Evolutionary conservation across 2,329 filamentous ascomycete species (phyloP).

Genomic region (Neospermospora avenae): DNA sequence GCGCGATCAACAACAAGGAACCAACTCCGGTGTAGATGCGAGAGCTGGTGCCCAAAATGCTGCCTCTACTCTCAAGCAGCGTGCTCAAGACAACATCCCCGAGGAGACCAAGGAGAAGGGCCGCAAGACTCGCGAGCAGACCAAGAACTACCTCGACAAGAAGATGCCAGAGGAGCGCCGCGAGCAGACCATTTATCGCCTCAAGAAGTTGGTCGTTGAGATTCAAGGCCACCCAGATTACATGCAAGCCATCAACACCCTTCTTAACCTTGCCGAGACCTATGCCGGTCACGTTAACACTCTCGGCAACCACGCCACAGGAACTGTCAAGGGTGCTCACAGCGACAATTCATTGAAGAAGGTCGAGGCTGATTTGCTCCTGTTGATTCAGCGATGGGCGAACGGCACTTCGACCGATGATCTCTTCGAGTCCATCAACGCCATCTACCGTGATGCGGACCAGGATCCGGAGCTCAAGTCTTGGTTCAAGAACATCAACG

Average conservation of each 20-base stretch:
- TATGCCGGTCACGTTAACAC: constrained; percentile 74
- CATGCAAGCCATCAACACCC: constrained; percentile 82
- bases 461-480: constrained; percentile 78
- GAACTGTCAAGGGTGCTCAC: constrained; percentile 71
- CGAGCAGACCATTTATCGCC: constrained; percentile 84
- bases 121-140: constrained; percentile 49
- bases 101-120: constrained; percentile 56
- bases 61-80: constrained; percentile 47
- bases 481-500: constrained; percentile 81
- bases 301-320: constrained; percentile 60
- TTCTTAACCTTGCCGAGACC: constrained; percentile 78
- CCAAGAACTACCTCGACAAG: constrained; percentile 72
- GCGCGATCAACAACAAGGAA: constrained; percentile 43
- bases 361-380: constrained; percentile 75
- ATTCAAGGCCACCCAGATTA: constrained; percentile 96
- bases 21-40: constrained; percentile 49
- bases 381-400: constrained; percentile 87
- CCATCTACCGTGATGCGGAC: constrained; percentile 84
- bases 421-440: constrained; percentile 78
- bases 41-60: constrained; percentile 41
- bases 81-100: constrained; percentile 59
- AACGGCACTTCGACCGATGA: constrained; percentile 90
- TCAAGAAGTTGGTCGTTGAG: constrained; percentile 98
- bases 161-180: constrained; percentile 93
- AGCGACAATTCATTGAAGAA: constrained; percentile 58